A percentile compares a stretch with the other conserved stretches of the same genome.
These are phyloP conservation scores for Nitzschia putrida DNA, from an alignment of 108 stramenopile species.

Conservation along the genomic window DNA sequence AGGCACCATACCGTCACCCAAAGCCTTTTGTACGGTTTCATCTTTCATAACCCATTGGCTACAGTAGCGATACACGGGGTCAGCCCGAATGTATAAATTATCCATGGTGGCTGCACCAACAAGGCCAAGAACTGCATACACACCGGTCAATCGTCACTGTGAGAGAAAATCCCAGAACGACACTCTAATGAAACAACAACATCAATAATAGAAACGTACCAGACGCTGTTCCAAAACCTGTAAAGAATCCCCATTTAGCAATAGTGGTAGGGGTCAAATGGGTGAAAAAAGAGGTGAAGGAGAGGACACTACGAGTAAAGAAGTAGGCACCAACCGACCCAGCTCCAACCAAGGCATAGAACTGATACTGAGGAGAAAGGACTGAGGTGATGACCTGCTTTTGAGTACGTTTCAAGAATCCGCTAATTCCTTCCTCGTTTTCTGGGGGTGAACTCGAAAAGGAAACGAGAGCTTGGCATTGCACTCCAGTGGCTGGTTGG, in stretches of 20 bases:
- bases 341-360: conserved; percentile 37
- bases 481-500: no score
- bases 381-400: conserved; percentile 12
- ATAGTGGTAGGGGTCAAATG: conserved; percentile 36
- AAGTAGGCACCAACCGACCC: conserved; percentile 32
- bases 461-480: no score
- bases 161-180: background rate
- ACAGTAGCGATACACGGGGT: conserved; percentile 44
- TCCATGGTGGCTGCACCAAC: conserved; percentile 18
- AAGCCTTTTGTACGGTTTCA: conserved; percentile 8
- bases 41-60: conserved; percentile 30
- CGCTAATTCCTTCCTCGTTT: background rate
- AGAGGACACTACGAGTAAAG: conserved; percentile 21
- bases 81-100: conserved; percentile 43
- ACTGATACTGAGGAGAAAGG: conserved; percentile 37
- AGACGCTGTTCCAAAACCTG: conserved; percentile 38
- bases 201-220: conserved; percentile 16
- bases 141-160: background rate
- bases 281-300: conserved; percentile 44
- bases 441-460: background rate
- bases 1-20: conserved; percentile 34
- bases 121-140: conserved; percentile 26
- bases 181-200: background rate
- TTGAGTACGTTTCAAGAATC: conserved; percentile 10
- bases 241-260: conserved; percentile 45